phyloP scores from a whole-genome alignment of 2,329 filamentous ascomycete species.

The Emydomyces testavorans region DNA sequence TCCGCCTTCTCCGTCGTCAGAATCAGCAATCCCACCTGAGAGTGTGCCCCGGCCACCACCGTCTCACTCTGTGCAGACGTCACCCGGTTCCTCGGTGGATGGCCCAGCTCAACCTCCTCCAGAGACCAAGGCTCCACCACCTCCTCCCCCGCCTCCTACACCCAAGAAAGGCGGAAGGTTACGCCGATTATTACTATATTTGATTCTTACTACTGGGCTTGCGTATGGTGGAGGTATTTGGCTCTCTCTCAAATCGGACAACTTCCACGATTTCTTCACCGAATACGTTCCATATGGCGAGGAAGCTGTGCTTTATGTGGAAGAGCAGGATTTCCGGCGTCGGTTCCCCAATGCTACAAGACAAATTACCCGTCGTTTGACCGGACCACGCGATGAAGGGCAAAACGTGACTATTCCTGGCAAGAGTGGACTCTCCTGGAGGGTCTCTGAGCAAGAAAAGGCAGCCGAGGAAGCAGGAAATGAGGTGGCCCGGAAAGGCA shows the following conservation, averaged over 20 bases:
- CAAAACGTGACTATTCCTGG: constrained; percentile 71
- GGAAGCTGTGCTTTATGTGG: constrained; percentile 85
- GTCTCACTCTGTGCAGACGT: constrained; percentile 27
- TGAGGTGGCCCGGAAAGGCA: constrained; percentile 44
- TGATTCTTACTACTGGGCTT: constrained; percentile 63
- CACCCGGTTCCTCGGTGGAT: constrained; percentile 27
- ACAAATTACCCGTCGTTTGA: constrained; percentile 35
- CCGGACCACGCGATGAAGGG: constrained; percentile 41
- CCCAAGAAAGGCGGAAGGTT: constrained; percentile 60
- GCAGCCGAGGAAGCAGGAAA: constrained; percentile 40
- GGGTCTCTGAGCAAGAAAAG: constrained; percentile 50
- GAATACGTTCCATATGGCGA: constrained; percentile 93
- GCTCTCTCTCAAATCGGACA: constrained; percentile 87
- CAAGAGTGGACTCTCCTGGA: constrained; percentile 75
- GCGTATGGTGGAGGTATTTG: constrained; percentile 82
- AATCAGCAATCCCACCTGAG: constrained; percentile 40
- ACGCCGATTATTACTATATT: constrained; percentile 62
- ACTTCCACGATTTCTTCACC: constrained; percentile 98
- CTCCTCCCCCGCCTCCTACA: constrained; percentile 34
- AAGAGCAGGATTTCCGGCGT: constrained; percentile 85
- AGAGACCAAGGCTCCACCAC: constrained; percentile 25
- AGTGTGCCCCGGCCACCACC: constrained; percentile 39
- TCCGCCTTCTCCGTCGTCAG: constrained; percentile 35
- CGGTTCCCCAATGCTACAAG: constrained; percentile 54
- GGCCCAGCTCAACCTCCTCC: constrained; percentile 13